A percentile compares a stretch with the other conserved stretches of the same genome.
Evolutionary conservation across 495 filamentous ascomycete genomes (phyloP).

Genomic region (Lentithecium fluviatile): DNA sequence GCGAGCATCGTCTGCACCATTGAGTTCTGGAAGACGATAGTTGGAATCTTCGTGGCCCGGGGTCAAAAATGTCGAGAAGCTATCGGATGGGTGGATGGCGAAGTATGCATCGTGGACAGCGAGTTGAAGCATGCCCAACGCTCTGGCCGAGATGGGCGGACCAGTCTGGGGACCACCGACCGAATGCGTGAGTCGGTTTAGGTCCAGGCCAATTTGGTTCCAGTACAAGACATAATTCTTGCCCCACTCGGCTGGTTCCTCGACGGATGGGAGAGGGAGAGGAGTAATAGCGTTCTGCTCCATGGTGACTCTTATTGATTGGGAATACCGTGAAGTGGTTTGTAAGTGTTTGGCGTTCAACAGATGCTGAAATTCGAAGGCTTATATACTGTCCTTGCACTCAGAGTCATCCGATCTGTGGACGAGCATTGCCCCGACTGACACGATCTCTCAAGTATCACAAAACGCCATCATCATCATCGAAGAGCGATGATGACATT

Average conservation of each 20-base stretch:
- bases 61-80: constrained; percentile 31
- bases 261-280: constrained; percentile 6
- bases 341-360: no score
- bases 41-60: constrained; percentile 15
- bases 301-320: no score
- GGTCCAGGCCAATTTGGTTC: constrained; percentile 39
- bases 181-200: constrained; percentile 35
- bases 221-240: constrained; percentile 42
- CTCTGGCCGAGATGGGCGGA: constrained; percentile 32
- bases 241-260: constrained; percentile 23
- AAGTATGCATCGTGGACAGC: constrained; percentile 44
- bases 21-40: neutral
- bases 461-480: no score
- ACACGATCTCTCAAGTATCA: no score
- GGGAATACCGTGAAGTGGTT: no score
- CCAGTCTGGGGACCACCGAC: constrained; percentile 33
- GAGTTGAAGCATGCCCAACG: constrained; percentile 41
- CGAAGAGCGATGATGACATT: no score
- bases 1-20: constrained; percentile 34
- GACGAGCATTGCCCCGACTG: no score
- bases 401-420: no score
- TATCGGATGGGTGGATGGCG: constrained; percentile 33
- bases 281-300: constrained; percentile 2
- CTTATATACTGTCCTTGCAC: no score
- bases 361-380: no score